Evolutionary conservation across 1,139 yeast species (phyloP).

Genomic region (Trichomonascaceae sp.): DNA sequence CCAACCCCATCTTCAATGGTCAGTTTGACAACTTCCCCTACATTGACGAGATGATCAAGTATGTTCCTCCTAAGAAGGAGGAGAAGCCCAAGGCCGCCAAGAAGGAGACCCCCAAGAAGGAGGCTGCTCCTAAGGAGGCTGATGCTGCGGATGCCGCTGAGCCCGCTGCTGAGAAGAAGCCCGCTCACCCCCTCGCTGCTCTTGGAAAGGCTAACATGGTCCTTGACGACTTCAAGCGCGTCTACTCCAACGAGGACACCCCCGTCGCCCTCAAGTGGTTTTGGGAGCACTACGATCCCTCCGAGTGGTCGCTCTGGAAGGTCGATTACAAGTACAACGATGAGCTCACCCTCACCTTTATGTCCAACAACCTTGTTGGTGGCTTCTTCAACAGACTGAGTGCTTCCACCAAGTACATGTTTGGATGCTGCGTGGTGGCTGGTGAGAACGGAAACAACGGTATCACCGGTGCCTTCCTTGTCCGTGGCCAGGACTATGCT

Average conservation of each 20-base stretch:
- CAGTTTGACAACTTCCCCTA: constrained; percentile 37
- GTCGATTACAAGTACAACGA: constrained; percentile 97
- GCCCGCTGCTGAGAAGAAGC: constrained; percentile 37
- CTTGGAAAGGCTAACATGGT: constrained; percentile 59
- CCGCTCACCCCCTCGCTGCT: constrained; percentile 84
- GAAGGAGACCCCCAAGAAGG: constrained; percentile 19
- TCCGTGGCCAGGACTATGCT: constrained; percentile 82
- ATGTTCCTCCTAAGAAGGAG: constrained; percentile 71
- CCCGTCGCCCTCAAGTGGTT: constrained; percentile 92
- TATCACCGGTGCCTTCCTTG: constrained; percentile 86
- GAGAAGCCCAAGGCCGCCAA: constrained; percentile 26
- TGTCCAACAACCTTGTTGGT: constrained; percentile 97
- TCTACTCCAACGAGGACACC: constrained; percentile 94
- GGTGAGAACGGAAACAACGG: constrained; percentile 99
- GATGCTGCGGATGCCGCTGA: constrained; percentile 32
- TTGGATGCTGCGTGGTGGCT: constrained; percentile 87
- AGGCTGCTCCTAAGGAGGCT: constrained; percentile 22
- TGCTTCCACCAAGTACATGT: constrained; percentile 87
- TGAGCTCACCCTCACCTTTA: constrained; percentile 90
- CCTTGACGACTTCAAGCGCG: constrained; percentile 93
- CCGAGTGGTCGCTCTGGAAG: constrained; percentile 92
- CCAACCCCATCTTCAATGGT: constrained; percentile 15
- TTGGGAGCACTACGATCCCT: constrained; percentile 90
- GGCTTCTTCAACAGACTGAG: constrained; percentile 95
- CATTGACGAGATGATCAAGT: constrained; percentile 54